These are phyloP conservation scores for Leccinum obscurum DNA, from an alignment of 768 basidiomycete species.

Conservation along the genomic window DNA sequence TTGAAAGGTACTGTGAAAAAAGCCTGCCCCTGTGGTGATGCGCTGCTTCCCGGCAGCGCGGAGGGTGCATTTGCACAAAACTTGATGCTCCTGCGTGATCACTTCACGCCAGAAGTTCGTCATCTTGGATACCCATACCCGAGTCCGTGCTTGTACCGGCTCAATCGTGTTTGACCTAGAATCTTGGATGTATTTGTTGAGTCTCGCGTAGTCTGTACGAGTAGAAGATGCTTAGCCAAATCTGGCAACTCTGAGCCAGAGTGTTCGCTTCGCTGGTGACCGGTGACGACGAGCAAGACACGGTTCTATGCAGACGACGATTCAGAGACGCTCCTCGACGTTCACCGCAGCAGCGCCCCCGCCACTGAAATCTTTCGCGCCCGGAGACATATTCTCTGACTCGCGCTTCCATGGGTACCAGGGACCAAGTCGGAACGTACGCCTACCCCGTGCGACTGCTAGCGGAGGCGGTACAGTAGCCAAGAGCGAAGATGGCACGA, in stretches of 20 bases:
- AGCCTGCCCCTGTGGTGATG: neutral
- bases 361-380: constrained; percentile 7
- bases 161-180: neutral
- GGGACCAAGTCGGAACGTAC: constrained; percentile 53
- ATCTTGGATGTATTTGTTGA: neutral
- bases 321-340: constrained; percentile 30
- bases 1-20: constrained; percentile 7
- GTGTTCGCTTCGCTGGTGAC: neutral
- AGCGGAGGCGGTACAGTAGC: constrained; percentile 68
- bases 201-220: neutral
- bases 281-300: neutral
- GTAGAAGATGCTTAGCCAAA: neutral
- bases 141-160: neutral
- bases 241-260: constrained; percentile 4
- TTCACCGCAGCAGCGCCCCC: constrained; percentile 11
- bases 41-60: neutral
- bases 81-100: neutral
- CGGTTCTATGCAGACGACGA: constrained; percentile 24
- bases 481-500: constrained; percentile 61
- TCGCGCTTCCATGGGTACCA: constrained; percentile 44
- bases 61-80: neutral
- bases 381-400: constrained; percentile 40
- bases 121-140: neutral
- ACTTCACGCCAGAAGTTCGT: neutral
- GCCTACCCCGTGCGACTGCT: constrained; percentile 57